phyloP scores from a whole-genome alignment of 75 land plant species.

The Pinus albicaulis region DNA sequence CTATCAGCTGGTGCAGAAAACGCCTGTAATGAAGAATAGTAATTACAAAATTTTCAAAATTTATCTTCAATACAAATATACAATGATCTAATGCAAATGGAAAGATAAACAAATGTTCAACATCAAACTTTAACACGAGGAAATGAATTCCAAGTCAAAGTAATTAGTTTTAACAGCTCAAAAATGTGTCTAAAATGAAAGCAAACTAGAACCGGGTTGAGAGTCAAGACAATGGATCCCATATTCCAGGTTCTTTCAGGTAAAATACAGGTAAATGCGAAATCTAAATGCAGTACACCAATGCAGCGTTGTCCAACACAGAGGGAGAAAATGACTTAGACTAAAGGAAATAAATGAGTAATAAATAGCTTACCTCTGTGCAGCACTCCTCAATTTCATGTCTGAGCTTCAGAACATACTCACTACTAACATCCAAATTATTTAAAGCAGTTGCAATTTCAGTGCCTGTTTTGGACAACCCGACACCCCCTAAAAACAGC shows the following conservation, averaged over 20 bases:
- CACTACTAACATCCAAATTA: conserved; percentile 64
- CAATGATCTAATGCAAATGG: not conserved
- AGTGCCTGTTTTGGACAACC: conserved; percentile 68
- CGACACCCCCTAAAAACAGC: conserved; percentile 69
- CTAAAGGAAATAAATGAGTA: not conserved
- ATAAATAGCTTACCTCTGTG: conserved; percentile 52
- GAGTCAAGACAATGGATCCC: not conserved
- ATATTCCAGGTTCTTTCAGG: not conserved
- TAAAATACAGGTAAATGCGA: not conserved
- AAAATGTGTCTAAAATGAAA: not conserved
- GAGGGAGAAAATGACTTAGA: not conserved
- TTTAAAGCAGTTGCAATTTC: conserved; percentile 89
- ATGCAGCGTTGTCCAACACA: not conserved
- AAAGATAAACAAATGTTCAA: not conserved
- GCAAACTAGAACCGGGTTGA: not conserved
- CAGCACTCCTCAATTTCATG: conserved; percentile 93
- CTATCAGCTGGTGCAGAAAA: conserved; percentile 81
- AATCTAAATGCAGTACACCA: not conserved
- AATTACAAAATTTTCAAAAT: not conserved
- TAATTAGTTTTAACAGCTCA: not conserved
- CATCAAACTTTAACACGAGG: conserved; percentile 7
- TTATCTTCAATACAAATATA: not conserved
- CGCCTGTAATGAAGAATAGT: conserved; percentile 35
- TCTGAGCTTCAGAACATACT: conserved; percentile 68
- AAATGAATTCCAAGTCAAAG: not conserved